Evolutionary conservation across 2,329 filamentous ascomycete species (phyloP), one percentile per base, ranked within the genome.

Genomic region (Escovopsis sp.): DNA sequence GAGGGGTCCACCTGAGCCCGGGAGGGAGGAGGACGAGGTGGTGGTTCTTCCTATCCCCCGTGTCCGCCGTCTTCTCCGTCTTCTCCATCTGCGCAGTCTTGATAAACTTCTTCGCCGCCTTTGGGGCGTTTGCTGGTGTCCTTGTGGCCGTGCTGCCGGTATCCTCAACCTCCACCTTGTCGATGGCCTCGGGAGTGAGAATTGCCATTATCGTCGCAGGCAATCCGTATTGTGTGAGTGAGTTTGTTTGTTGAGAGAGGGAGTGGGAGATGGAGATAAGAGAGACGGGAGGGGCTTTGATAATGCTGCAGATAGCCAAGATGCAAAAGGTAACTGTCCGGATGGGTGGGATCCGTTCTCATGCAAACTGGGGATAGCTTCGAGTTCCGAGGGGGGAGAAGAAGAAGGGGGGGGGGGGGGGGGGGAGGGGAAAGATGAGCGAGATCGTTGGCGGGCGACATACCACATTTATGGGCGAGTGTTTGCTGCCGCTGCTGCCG

Each of bases 261-360:
- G 10, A 6, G 28, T 10, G 28, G 28, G 28, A 30, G 28, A 30
- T 30, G 28, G 28, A 30, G 6, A 30, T n/a, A 30, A 6, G 10
- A 30, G 28, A 30, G 28, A 6, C 28, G 28, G 40, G 38, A 15
- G 15, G 15, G 15, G 15, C 15, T 15, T 15, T 35, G 39, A 45
- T 36, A 41, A 45, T 42, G 38, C 41, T 45, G 44, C 34, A 41
- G 19, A 33, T 33, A 33, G 36, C 32, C 36, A 39, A 30, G 41
- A 34, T 37, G 19, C 28, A 41, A 43, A 43, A 19, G 36, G 41
- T 23, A 28, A 12, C 18, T 36, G 36, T 26, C 26, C 37, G 38
- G 35, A 38, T 40, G 15, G 15, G 15, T 15, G 15, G 36, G 36
- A 18, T 45, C 38, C 32, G 42, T 42, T 26, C 15, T 34, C 36